Base-by-base conservation (phyloP, 2,329 filamentous ascomycete species). In the Arthrobotrys megalospora region DNA sequence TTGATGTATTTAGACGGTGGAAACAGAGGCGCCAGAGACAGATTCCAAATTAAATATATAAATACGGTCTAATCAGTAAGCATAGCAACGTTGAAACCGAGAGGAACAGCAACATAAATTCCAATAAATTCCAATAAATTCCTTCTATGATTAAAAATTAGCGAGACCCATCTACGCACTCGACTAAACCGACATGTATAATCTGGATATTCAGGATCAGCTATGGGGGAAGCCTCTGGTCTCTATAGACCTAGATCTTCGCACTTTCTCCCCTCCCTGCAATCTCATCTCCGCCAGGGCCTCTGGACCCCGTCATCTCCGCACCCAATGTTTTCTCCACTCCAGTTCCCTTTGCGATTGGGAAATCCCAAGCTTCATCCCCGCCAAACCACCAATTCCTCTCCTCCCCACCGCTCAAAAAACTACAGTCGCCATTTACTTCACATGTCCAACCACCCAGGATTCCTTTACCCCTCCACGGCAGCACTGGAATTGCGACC, bases 371-470 rank as follows among this genome's bases (percentile, higher is more conserved):
- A 50, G 53, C 55, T 43, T 81, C 76, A 48, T 81, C 79, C 12
- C 80, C 80, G 12, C 69, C 77, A 73, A 82, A 85, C 87, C 84
- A 96, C 94, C 95, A 98, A 83, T 94, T 94, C 86, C 94, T 88
- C 85, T 98, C 95, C 82, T 92, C 91, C 6, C 95, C 95, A 68
- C 88, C 88, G 67, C 87, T 89, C 80, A 98, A 86, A 84, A 95
- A 97, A 76, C 89, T 91, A 82, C 94, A 97, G 83, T 97, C 93
- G 14, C 93, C 93, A 85, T 97, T 95, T 66, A 89, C 83, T 76
- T 90, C 88, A 83, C 93, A 94, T 47, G 89, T 87, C 95, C 95
- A 99, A 32, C 91, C 91, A 43, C 93, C 93, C 28, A 88, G 86
- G 45, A 94, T 88, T 19, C 91, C 91, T 0, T 88, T 89, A 77